Evolutionary conservation across 148 eudicot genomes (phyloP).

Genomic region (Polygonum aviculare): DNA sequence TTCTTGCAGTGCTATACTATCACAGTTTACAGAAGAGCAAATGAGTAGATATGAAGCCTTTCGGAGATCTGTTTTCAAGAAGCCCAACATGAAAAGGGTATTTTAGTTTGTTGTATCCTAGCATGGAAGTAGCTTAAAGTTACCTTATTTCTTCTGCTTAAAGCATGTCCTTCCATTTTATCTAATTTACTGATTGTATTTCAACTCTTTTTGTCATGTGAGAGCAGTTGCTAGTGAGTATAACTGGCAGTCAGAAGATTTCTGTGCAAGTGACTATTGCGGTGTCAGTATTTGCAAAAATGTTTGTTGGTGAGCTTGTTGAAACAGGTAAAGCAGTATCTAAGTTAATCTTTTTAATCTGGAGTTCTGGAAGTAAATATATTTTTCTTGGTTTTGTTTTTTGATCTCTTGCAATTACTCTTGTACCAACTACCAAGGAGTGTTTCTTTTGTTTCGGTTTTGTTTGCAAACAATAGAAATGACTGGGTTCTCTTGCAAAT

Average conservation of each 20-base stretch:
- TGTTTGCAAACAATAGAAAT: not conserved
- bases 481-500: not conserved
- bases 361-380: not conserved
- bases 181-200: not conserved
- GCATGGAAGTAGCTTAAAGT: not conserved
- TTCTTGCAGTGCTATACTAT: constrained; percentile 40
- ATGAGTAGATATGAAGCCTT: constrained; percentile 85
- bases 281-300: constrained; percentile 79
- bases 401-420: not conserved
- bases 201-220: not conserved
- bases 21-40: constrained; percentile 71
- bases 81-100: constrained; percentile 82
- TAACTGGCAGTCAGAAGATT: constrained; percentile 60
- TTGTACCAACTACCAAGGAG: not conserved
- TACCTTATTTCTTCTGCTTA: not conserved
- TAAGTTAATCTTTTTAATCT: too few relatives aligned
- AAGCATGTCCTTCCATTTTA: not conserved
- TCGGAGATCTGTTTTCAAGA: constrained; percentile 80
- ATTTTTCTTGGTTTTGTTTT: not conserved
- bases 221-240: constrained; percentile 49
- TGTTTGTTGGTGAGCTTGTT: constrained; percentile 92
- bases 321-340: constrained; percentile 52
- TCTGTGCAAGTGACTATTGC: constrained; percentile 58
- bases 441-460: not conserved
- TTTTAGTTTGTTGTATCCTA: not conserved